Base-by-base conservation (phyloP, 192 early-diverging fungal genomes). In the Coemansia sp. region DNA sequence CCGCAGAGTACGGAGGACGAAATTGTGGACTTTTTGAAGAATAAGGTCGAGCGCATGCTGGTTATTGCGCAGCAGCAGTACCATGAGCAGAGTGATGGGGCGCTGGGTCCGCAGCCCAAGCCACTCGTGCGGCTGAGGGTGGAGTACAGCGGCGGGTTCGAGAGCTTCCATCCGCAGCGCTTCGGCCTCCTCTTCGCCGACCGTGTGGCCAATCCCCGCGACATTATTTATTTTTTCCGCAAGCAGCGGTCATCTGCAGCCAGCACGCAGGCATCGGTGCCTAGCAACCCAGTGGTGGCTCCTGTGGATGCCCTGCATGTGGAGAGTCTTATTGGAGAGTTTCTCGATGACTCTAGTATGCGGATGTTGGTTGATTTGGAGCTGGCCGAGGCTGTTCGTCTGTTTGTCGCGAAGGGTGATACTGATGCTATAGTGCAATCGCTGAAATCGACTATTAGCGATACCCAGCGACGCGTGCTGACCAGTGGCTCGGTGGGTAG, bases 341-440 rank as follows among this genome's bases (percentile, higher is more conserved):
- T 86, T 59, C 84, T 95, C 2, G 81, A 87, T 18, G 84, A 89
- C 37, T 77, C 88, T 20, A 82, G 83, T 28, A 83, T 95, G 69
- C 83, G 87, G 14, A 77, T 90, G 61, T 71, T 95, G 35, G 87
- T 91, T 7, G 94, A 92, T 52, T 84, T 90, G 36, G 86, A 91
- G 68, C 82, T 95, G 13, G 87, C 84, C 10, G 88, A 93, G 57
- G 90, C 90, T 9, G 86, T 95, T 3, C 77, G 85, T 5, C 52
- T 85, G 48, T 93, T 89, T 82, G 91, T 95, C 3, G 90, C 92
- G 48, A 95, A 95, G 77, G 89, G 93, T 52, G 94, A 95, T 36
- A 87, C 84, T 60, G 91, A 93, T 34, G 93, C 92, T 4, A 90
- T 95, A 52, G 77, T 81, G 65, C 88, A 91, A 82, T 93, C 79